Evolutionary conservation across 75 land plant species (phyloP), one percentile per base, ranked within the genome.

Genomic region (Adiantum capillusveneris): DNA sequence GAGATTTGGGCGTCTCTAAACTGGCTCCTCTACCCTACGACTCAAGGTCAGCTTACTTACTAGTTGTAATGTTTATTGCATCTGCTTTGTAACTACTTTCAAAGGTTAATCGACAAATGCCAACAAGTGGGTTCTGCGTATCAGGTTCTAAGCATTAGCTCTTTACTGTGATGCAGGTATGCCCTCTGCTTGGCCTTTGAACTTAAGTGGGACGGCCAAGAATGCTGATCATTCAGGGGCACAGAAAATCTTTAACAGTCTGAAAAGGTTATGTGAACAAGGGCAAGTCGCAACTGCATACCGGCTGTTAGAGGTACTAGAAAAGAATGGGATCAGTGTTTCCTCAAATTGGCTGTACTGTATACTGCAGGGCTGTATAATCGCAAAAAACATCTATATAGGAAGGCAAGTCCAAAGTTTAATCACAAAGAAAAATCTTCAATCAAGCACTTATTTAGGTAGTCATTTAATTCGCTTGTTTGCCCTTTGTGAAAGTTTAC

Each of bases 261-360:
- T 46, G 50, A 46, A 46, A 14, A 46, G 50, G 22, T 21, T 46
- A 17, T 46, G 50, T 21, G 17, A 46, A 5, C 13, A 46, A 21
- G 50, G 50, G 5, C 50, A 46, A 21, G 22, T 46, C 17, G 22
- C 18, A 6, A 21, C 18, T 46, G 50, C 50, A 46, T n/a, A 18
- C 17, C 50, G 22, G 17, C 50, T 18, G 5, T 2, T 46, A 17
- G 50, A 21, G 18, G 2, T n/a, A n/a, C 17, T 46, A 3, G 37
- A 34, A 3, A 34, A 34, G 9, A 34, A 34, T 34, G 50, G 50
- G 14, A 2, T 2, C 17, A 3, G 6, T 21, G 50, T 46, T 46
- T 46, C 50, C 50, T 18, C 50, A n/a, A 46, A 46, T 46, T 21
- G 5, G 17, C 22, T 46, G 22, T 46, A 18, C 50, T 46, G 50